Percentiles rank a stretch among this genome's conserved stretches.
Conservation (phyloP, 1,284 basidiomycete species). For the Somion occarium region DNA sequence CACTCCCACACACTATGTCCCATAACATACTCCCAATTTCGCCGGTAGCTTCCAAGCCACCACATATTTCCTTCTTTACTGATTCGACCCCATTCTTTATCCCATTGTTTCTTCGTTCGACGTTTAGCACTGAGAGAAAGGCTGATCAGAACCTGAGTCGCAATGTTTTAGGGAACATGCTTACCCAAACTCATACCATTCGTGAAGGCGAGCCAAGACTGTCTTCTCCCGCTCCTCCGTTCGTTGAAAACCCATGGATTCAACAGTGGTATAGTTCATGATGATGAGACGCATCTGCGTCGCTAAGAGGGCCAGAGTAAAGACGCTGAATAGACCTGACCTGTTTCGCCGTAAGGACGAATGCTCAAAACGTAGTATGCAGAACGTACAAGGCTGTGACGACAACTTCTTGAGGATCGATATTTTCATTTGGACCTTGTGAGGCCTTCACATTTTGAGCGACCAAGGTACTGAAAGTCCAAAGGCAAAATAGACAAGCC, state of each 20-base stretch:
- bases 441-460: constrained; percentile 37
- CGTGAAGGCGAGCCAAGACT: constrained; percentile 40
- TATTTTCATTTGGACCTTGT: constrained; percentile 18
- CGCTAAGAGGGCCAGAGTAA: constrained; percentile 53
- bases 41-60: constrained; percentile 65
- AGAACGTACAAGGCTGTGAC: constrained; percentile 54
- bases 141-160: not conserved
- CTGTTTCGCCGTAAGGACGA: not conserved
- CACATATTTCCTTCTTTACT: constrained; percentile 78
- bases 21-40: constrained; percentile 78
- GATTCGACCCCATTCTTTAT: constrained; percentile 72
- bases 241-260: constrained; percentile 52
- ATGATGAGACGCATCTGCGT: constrained; percentile 63
- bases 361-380: constrained; percentile 3
- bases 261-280: constrained; percentile 74
- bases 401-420: constrained; percentile 66
- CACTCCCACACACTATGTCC: constrained; percentile 59
- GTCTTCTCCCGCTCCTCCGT: constrained; percentile 61
- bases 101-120: constrained; percentile 50
- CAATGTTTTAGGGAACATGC: constrained; percentile 17
- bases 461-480: constrained; percentile 54
- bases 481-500: constrained; percentile 50
- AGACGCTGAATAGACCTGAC: constrained; percentile 69
- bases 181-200: constrained; percentile 47
- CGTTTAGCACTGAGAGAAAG: constrained; percentile 38